Evolutionary conservation across 2,329 filamentous ascomycete genomes (phyloP).

Genomic region (Aspergillus ochraceoroseus): DNA sequence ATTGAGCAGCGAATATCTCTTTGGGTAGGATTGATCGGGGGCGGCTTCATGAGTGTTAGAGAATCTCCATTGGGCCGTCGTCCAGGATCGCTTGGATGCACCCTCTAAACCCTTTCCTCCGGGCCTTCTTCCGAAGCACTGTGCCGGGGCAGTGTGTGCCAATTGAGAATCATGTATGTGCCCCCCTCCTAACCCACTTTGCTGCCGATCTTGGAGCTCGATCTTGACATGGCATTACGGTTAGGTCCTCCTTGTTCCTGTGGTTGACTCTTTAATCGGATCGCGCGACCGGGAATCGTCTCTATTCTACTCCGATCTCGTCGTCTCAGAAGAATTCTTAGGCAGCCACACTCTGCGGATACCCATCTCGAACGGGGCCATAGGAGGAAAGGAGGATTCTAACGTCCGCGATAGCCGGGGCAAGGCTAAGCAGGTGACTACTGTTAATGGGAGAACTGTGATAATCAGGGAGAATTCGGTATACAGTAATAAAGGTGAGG

Average conservation of each 20-base stretch:
- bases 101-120: conserved; percentile 97
- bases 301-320: conserved; percentile 69
- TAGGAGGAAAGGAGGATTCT: conserved; percentile 51
- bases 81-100: conserved; percentile 68
- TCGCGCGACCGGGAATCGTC: conserved; percentile 83
- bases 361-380: conserved; percentile 51
- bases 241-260: conserved; percentile 81
- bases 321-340: conserved; percentile 88
- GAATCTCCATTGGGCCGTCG: conserved; percentile 33
- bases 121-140: conserved; percentile 97
- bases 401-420: conserved; percentile 79
- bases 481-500: conserved; percentile 92
- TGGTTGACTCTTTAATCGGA: conserved; percentile 84
- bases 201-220: conserved; percentile 11
- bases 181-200: conserved; percentile 1
- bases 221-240: conserved; percentile 8
- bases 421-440: conserved; percentile 91
- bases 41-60: conserved; percentile 40
- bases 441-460: conserved; percentile 85
- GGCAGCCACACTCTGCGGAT: conserved; percentile 94
- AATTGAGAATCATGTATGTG: conserved; percentile 71
- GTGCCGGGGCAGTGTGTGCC: conserved; percentile 87
- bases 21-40: conserved; percentile 20
- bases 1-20: conserved; percentile 25
- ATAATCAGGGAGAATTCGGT: conserved; percentile 90